These are phyloP conservation scores for Xylona heveae DNA, from an alignment of 495 filamentous ascomycete genomes.

Conservation along the genomic window DNA sequence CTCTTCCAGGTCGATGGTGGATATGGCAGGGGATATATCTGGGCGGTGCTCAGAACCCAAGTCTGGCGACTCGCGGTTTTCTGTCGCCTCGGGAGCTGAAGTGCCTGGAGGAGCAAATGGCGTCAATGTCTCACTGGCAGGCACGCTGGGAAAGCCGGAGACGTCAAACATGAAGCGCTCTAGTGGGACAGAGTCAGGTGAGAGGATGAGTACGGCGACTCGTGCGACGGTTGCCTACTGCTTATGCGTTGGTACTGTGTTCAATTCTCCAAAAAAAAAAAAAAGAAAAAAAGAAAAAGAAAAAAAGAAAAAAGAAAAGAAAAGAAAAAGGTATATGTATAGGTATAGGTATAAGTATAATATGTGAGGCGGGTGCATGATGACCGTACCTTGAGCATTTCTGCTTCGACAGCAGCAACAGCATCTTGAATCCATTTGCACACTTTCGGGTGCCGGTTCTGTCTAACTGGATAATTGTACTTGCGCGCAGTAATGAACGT, in stretches of 20 bases:
- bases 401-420: constrained; percentile 47
- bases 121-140: constrained; percentile 19
- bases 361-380: too few relatives aligned
- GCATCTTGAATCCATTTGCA: constrained; percentile 82
- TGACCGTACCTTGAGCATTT: constrained; percentile 39
- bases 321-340: too few relatives aligned
- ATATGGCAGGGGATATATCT: constrained; percentile 6
- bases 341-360: too few relatives aligned
- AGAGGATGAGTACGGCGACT: constrained; percentile 59
- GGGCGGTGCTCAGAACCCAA: constrained; percentile 4
- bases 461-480: constrained; percentile 77
- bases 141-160: constrained; percentile 45
- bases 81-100: constrained; percentile 17
- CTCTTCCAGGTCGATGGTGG: constrained; percentile 41
- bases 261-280: too few relatives aligned
- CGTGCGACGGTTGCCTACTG: constrained; percentile 38
- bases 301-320: too few relatives aligned
- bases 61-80: too few relatives aligned
- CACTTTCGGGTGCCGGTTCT: constrained; percentile 75
- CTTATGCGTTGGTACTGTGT: too few relatives aligned
- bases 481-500: constrained; percentile 67
- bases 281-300: constrained; percentile 1
- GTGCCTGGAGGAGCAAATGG: constrained; percentile 22
- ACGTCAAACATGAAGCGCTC: constrained; percentile 83
- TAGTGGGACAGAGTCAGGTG: constrained; percentile 23